Conservation (phyloP, 2,329 filamentous ascomycete species). For the Neoarthrinium moseri region DNA sequence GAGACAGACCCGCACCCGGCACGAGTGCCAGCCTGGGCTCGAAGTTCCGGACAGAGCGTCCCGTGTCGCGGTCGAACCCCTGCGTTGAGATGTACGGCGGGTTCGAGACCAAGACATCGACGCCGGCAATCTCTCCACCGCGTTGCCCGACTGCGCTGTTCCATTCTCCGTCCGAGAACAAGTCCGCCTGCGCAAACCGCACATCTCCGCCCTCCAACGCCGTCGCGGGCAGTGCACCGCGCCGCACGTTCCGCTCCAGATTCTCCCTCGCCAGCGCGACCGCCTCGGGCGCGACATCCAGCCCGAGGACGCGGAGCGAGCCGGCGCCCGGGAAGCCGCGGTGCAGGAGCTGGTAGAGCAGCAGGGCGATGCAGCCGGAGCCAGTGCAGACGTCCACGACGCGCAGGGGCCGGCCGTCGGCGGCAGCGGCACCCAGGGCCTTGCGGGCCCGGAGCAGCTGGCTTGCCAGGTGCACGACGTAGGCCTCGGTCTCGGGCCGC, state of each 20-base stretch:
- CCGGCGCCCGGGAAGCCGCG: slow-evolving; percentile 30
- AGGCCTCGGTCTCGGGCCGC: slow-evolving; percentile 73
- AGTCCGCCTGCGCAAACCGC: slow-evolving; percentile 45
- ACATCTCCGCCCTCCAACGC: slow-evolving; percentile 30
- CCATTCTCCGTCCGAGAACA: slow-evolving; percentile 46
- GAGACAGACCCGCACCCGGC: slow-evolving; percentile 26
- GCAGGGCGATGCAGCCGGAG: slow-evolving; percentile 83
- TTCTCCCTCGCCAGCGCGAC: slow-evolving; percentile 67
- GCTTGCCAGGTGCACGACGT: slow-evolving; percentile 54
- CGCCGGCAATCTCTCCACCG: background rate
- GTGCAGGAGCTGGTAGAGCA: slow-evolving; percentile 64
- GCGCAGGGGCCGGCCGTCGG: slow-evolving; percentile 37
- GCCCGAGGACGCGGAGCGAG: slow-evolving; percentile 61
- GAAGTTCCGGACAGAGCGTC: slow-evolving; percentile 73
- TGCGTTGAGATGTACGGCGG: slow-evolving; percentile 81
- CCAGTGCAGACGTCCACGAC: slow-evolving; percentile 89
- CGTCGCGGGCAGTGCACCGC: slow-evolving; percentile 20
- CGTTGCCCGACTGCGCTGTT: slow-evolving; percentile 27
- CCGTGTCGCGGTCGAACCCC: slow-evolving; percentile 62
- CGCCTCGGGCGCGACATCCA: slow-evolving; percentile 71
- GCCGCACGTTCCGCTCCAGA: slow-evolving; percentile 45
- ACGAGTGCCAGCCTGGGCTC: slow-evolving; percentile 84
- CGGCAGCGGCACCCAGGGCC: background rate
- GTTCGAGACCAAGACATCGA: slow-evolving; percentile 79
- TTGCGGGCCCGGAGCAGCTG: slow-evolving; percentile 29